phyloP scores from a whole-genome alignment of 2,329 filamentous ascomycete genomes.

The Verruconis gallopava region DNA sequence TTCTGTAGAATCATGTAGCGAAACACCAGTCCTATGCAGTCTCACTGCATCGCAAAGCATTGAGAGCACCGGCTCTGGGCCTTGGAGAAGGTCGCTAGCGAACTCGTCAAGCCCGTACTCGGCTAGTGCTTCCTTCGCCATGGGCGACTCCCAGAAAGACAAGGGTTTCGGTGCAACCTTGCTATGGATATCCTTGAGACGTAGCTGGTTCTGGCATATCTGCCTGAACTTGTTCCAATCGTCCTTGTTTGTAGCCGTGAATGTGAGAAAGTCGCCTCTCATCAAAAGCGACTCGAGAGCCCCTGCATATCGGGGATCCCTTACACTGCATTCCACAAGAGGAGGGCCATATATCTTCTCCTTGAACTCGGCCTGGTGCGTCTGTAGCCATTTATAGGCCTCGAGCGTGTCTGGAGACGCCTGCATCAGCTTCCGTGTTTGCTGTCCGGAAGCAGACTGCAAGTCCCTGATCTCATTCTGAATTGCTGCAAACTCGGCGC shows the following conservation, averaged over 20 bases:
- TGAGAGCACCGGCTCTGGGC: constrained; percentile 69
- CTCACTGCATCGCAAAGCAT: constrained; percentile 70
- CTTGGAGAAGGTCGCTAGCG: constrained; percentile 64
- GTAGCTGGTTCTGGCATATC: constrained; percentile 49
- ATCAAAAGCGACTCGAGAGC: constrained; percentile 46
- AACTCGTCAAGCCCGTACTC: constrained; percentile 63
- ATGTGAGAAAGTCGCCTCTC: constrained; percentile 40
- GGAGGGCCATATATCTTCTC: constrained; percentile 70
- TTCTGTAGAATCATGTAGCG: constrained; percentile 48
- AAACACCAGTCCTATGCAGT: constrained; percentile 56
- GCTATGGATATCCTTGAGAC: constrained; percentile 57
- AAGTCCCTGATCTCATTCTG: constrained; percentile 44
- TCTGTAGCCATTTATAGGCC: constrained; percentile 73
- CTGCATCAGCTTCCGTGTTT: constrained; percentile 50
- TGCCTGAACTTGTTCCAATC: constrained; percentile 65
- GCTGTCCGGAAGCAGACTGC: constrained; percentile 62
- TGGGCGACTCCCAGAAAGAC: constrained; percentile 40
- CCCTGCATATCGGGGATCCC: constrained; percentile 53
- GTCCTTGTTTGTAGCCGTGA: constrained; percentile 62
- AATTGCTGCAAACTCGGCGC: constrained; percentile 19
- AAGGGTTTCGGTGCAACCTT: constrained; percentile 47
- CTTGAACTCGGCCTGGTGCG: constrained; percentile 56
- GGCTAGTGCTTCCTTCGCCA: constrained; percentile 42
- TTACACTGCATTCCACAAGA: constrained; percentile 66
- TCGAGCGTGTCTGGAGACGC: constrained; percentile 49